phyloP scores from a whole-genome alignment of 2,329 filamentous ascomycete species.

The Hypoxylon sp. region DNA sequence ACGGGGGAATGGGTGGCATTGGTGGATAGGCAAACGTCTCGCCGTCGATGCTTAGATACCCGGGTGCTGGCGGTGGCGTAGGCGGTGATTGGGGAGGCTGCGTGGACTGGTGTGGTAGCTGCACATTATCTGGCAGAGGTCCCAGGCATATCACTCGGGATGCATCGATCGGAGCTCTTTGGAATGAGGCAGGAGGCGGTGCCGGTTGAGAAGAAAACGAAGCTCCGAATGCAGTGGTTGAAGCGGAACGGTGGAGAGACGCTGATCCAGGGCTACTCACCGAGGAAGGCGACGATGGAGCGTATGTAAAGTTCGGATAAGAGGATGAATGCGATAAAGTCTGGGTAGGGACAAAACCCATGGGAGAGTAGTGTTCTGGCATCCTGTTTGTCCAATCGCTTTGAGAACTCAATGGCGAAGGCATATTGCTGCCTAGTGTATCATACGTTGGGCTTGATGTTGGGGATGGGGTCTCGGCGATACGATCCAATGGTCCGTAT shows the following conservation, averaged over 20 bases:
- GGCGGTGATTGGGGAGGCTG: no score
- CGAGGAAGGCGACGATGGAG: constrained; percentile 37
- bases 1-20: constrained; percentile 41
- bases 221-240: constrained; percentile 39
- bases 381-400: constrained; percentile 53
- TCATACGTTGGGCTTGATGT: constrained; percentile 48
- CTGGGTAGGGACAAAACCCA: constrained; percentile 48
- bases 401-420: constrained; percentile 59
- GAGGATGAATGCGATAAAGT: constrained; percentile 43
- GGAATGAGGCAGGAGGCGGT: constrained; percentile 49
- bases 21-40: constrained; percentile 34
- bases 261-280: constrained; percentile 40
- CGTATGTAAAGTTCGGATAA: constrained; percentile 40
- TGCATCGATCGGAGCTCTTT: constrained; percentile 61
- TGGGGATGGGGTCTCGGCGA: constrained; percentile 44
- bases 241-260: constrained; percentile 42
- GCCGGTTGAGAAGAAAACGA: constrained; percentile 34
- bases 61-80: constrained; percentile 1
- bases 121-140: constrained; percentile 59
- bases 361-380: constrained; percentile 54
- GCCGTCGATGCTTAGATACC: constrained; percentile 37
- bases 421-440: constrained; percentile 51
- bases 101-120: constrained; percentile 46
- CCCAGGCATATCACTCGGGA: constrained; percentile 64
- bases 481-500: constrained; percentile 47